Percentiles rank a stretch among this genome's conserved stretches.
Conservation (phyloP, 2,329 filamentous ascomycete species). For the Plenodomus biglobosus region DNA sequence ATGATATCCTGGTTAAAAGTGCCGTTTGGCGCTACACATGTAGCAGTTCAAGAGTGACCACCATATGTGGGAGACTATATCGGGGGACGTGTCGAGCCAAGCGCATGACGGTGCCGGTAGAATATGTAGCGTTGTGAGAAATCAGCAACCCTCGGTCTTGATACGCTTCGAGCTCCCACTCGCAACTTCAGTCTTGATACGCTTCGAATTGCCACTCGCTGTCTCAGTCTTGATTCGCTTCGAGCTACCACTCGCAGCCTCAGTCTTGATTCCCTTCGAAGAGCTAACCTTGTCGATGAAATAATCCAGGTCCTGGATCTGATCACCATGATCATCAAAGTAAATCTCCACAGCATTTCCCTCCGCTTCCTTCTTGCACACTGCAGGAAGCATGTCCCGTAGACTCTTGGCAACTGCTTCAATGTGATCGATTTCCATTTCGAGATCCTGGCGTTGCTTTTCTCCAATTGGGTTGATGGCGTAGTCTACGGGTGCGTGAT, state of each 20-base stretch:
- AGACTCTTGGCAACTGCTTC: background rate
- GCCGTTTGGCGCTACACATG: no score
- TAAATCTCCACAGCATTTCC: background rate
- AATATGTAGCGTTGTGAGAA: no score
- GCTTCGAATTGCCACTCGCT: no score
- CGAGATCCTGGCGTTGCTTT: slow-evolving; percentile 5
- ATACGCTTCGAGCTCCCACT: no score
- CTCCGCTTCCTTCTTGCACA: background rate
- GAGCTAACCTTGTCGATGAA: background rate
- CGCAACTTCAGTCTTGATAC: no score
- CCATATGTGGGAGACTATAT: no score
- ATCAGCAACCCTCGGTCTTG: no score
- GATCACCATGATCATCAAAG: background rate
- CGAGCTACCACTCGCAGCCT: background rate
- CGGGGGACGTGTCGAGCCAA: no score
- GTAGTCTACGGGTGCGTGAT: slow-evolving; percentile 6
- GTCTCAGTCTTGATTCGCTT: background rate
- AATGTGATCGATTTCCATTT: slow-evolving; percentile 2
- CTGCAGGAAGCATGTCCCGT: background rate
- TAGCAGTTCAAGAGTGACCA: no score
- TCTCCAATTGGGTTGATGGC: slow-evolving; percentile 4
- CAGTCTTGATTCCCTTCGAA: background rate
- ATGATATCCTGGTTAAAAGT: no score
- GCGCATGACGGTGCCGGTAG: no score
- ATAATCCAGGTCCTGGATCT: background rate